Evolutionary conservation across 2,329 filamentous ascomycete species (phyloP), one percentile per base, ranked within the genome.

Genomic region (Fusarium secorum): DNA sequence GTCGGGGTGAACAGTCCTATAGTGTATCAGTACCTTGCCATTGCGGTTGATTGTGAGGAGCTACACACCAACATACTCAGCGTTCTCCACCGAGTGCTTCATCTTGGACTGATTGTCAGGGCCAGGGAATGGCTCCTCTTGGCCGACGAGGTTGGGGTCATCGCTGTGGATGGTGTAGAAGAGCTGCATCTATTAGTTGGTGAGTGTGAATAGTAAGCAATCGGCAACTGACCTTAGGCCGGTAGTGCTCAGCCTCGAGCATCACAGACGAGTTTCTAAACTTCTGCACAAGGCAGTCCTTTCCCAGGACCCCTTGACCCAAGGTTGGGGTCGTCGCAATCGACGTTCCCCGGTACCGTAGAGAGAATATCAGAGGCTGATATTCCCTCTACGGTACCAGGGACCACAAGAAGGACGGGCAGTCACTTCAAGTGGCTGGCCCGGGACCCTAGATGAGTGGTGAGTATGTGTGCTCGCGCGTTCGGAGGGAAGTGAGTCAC

Each of bases 201-300:
- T 10, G 30, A 9, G 24, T 35, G 17, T 39, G 11, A 11, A 11
- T 5, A 13, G 13, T 17, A 8, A 4, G 35, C 26, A 4, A n/a
- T 11, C 13, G 13, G 11, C 11, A 20, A 65, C 78, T 73, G 80
- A 94, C 92, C 86, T 97, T 97, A 3, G 96, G 96, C 3, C 94
- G 90, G 76, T 94, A 97, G 57, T 91, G 90, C 1, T 89, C 85
- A 20, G 90, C 88, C 81, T 98, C 94, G 2, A 95, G 85, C 94
- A 98, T 98, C 39, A 99, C 94, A 0, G 94, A 95, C 48, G 94
- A 97, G 83, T 99, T 99, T 44, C 96, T 91, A 78, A 99, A 99
- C 79, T 98, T 98, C 80, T 97, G 93, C 14, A 98, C 89, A 0
- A 98, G 86, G 70, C 93, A 95, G 77, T 97, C 94, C 70, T 92